Evolutionary conservation across 2,329 filamentous ascomycete genomes (phyloP), one percentile per base, ranked within the genome.

Genomic region (Aureobasidium sp.): DNA sequence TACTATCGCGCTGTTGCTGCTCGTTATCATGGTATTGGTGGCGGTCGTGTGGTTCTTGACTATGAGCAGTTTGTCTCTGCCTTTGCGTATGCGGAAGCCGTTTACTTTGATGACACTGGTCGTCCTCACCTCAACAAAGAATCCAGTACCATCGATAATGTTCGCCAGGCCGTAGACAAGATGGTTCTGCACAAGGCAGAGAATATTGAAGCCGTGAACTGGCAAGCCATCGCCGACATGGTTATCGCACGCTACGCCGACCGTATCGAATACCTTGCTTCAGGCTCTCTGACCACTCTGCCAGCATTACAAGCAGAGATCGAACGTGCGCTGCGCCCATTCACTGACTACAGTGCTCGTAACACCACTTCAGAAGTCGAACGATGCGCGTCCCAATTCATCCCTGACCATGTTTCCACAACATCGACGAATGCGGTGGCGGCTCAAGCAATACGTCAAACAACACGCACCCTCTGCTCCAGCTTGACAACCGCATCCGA

Each of bases 191-290:
- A 71, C 31, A 64, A 71, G 11, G 70, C 72, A 13, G 64, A 65
- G 3, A 17, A 21, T 1, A n/a, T n/a, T 3, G 45, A 35, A 0
- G 6, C 55, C 7, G 67, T 82, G 27, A 74, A 89, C 66, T 91
- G 88, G 88, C 88, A 90, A 68, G 78, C 74, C 0, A 74, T 87
- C 1, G 78, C 80, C 0, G 88, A 92, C 65, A 79, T 87, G 76
- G 74, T 91, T 4, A 76, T 89, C 4, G 69, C 76, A 4, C 79
- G 87, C 1, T 90, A 87, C 66, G 78, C 79, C 4, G 74, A 80
- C 33, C 76, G 83, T 25, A 71, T 91, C 29, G 70, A 72, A 43
- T 67, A 71, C 55, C 64, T 76, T 10, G 59, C 53, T 42, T 71
- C 59, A 58, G 70, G 54, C 29, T 43, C 51, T 35, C 61, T 65